These are phyloP conservation scores for Hibiscus syriacus DNA, from an alignment of 345 rosid species.

Conservation along the genomic window DNA sequence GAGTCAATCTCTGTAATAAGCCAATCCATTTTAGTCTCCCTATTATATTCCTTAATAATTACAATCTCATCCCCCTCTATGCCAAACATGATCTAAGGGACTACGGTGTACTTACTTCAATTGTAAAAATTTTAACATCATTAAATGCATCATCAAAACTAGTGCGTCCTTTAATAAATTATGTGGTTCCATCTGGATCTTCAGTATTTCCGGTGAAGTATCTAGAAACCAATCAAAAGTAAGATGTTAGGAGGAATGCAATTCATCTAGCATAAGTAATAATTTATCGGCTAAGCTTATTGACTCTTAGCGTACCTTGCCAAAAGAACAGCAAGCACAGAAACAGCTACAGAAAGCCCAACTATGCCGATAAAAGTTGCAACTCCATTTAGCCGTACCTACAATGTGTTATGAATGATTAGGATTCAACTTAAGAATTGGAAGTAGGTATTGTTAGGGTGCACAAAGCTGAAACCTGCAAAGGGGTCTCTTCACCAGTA, in stretches of 20 bases:
- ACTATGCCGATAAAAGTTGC: slow-evolving; percentile 94
- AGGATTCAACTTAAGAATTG: slow-evolving; percentile 1
- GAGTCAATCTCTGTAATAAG: neutral
- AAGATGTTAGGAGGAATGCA: slow-evolving; percentile 2
- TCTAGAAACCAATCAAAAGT: slow-evolving; percentile 30
- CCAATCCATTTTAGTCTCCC: neutral
- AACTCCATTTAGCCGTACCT: slow-evolving; percentile 98
- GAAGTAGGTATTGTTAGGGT: neutral
- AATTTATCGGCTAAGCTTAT: no score
- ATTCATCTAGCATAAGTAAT: slow-evolving; percentile 9
- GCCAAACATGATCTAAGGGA: slow-evolving; percentile 7
- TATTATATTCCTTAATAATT: neutral
- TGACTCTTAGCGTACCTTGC: slow-evolving; percentile 41
- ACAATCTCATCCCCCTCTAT: neutral
- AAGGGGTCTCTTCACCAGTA: slow-evolving; percentile 96
- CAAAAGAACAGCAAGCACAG: slow-evolving; percentile 72
- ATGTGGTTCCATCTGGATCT: slow-evolving; percentile 41
- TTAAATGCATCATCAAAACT: slow-evolving; percentile 47
- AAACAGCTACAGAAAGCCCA: slow-evolving; percentile 85
- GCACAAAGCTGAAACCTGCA: slow-evolving; percentile 65
- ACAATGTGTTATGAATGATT: slow-evolving; percentile 13
- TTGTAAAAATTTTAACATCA: slow-evolving; percentile 77
- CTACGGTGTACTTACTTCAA: slow-evolving; percentile 57
- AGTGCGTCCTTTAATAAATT: slow-evolving; percentile 67
- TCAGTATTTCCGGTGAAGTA: slow-evolving; percentile 78